phyloP scores from a whole-genome alignment of 2,329 filamentous ascomycete genomes.

The Aspergillus calidoustus region DNA sequence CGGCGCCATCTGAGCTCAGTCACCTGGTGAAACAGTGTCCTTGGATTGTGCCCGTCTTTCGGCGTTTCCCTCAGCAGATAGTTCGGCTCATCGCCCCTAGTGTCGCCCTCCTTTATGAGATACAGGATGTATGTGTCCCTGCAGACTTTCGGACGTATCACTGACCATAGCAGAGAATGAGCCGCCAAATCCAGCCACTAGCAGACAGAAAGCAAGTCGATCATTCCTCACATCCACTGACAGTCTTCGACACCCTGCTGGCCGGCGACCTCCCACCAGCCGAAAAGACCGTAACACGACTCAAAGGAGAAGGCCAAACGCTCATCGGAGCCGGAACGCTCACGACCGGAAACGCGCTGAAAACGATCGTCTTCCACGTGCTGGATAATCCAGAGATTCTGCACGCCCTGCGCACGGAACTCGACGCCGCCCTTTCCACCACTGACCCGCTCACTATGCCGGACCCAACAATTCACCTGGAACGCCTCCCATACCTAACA shows the following conservation, averaged over 20 bases:
- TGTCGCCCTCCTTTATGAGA: slow-evolving; percentile 6
- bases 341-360: slow-evolving; percentile 6
- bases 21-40: slow-evolving; percentile 12
- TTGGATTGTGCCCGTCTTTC: slow-evolving; percentile 2
- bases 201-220: neutral
- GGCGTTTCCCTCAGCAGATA: neutral
- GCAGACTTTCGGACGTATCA: neutral
- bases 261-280: neutral
- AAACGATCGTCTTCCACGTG: slow-evolving; percentile 8
- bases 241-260: slow-evolving; percentile 3
- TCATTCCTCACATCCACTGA: neutral
- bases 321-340: slow-evolving; percentile 9
- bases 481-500: slow-evolving; percentile 5
- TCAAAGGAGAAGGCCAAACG: slow-evolving; percentile 8
- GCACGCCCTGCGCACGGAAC: neutral
- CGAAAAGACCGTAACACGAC: slow-evolving; percentile 7
- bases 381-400: neutral
- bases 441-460: neutral
- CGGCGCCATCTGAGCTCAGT: slow-evolving; percentile 1
- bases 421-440: neutral
- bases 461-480: neutral
- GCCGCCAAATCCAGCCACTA: slow-evolving; percentile 3
- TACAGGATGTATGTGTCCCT: slow-evolving; percentile 9
- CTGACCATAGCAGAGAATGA: slow-evolving; percentile 3
- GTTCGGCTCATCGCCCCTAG: neutral